Conservation (phyloP, 495 filamentous ascomycete genomes). For the Penicillium subrubescens region DNA sequence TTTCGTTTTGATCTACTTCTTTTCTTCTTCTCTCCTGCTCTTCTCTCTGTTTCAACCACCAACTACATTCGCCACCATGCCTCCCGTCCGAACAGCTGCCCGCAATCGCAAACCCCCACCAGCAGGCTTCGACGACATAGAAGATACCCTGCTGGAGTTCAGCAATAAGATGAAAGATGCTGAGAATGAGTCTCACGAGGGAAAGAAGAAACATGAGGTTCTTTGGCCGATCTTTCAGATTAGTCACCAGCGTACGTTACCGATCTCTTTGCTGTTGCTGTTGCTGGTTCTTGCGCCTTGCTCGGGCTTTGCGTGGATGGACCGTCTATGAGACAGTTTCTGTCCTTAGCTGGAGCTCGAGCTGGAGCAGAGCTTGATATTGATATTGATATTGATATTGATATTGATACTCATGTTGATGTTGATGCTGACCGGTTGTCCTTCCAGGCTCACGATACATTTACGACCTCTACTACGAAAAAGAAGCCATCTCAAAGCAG, state of each 20-base stretch:
- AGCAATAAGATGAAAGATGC: constrained; percentile 99
- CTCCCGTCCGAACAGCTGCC: constrained; percentile 69
- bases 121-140: constrained; percentile 93
- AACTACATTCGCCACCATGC: constrained; percentile 59
- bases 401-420: neutral
- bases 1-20: neutral
- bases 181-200: constrained; percentile 75
- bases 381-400: neutral
- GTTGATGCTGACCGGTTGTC: neutral
- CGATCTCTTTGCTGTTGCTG: neutral
- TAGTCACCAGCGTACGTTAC: constrained; percentile 77
- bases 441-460: constrained; percentile 76
- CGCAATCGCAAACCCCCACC: constrained; percentile 89
- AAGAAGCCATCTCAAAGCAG: constrained; percentile 87
- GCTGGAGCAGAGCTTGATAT: neutral
- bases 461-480: constrained; percentile 97
- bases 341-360: neutral
- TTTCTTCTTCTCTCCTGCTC: constrained; percentile 1
- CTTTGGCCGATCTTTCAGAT: constrained; percentile 99
- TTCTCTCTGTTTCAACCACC: constrained; percentile 1
- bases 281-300: too few relatives aligned
- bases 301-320: neutral
- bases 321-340: neutral
- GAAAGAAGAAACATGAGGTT: constrained; percentile 82
- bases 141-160: constrained; percentile 95